These are phyloP conservation scores for Colletotrichum sublineola DNA, from an alignment of 2,329 filamentous ascomycete species.

Conservation along the genomic window DNA sequence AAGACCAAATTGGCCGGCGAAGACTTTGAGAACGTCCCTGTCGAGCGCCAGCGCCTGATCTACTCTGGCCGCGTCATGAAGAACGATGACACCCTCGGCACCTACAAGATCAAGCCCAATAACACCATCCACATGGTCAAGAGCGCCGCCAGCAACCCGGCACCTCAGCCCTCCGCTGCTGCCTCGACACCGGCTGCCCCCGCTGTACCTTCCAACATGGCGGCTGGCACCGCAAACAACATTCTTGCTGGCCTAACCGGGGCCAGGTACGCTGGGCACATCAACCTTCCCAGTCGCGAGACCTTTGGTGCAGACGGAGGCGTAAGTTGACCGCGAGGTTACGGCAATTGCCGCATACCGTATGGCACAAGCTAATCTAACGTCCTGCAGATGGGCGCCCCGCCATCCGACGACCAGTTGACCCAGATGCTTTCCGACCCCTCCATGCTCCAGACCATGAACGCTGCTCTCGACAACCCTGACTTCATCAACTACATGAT, in stretches of 20 bases:
- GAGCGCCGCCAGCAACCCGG: slow-evolving; percentile 88
- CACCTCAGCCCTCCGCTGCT: slow-evolving; percentile 57
- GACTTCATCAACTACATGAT: slow-evolving; percentile 95
- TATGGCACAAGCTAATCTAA: slow-evolving; percentile 44
- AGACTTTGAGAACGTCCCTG: slow-evolving; percentile 88
- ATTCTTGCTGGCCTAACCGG: slow-evolving; percentile 91
- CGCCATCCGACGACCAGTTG: slow-evolving; percentile 83
- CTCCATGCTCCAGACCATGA: slow-evolving; percentile 87
- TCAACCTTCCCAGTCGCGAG: slow-evolving; percentile 86
- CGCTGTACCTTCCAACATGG: slow-evolving; percentile 81
- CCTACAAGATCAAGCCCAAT: slow-evolving; percentile 95
- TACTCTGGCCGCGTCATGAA: slow-evolving; percentile 98
- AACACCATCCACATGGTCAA: slow-evolving; percentile 98
- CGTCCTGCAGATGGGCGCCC: slow-evolving; percentile 83
- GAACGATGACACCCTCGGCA: slow-evolving; percentile 86
- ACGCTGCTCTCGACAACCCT: slow-evolving; percentile 96
- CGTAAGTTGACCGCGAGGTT: slow-evolving; percentile 69
- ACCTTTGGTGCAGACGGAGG: slow-evolving; percentile 96
- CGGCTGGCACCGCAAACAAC: slow-evolving; percentile 87
- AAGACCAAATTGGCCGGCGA: slow-evolving; percentile 87
- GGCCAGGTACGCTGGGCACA: slow-evolving; percentile 92
- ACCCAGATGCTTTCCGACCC: slow-evolving; percentile 90
- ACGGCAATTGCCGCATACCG: neutral
- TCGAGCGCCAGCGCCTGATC: slow-evolving; percentile 92
- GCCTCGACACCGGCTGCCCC: slow-evolving; percentile 63